Evolutionary conservation across 1,284 basidiomycete genomes (phyloP).

Genomic region (Mycosarcoma maydis): DNA sequence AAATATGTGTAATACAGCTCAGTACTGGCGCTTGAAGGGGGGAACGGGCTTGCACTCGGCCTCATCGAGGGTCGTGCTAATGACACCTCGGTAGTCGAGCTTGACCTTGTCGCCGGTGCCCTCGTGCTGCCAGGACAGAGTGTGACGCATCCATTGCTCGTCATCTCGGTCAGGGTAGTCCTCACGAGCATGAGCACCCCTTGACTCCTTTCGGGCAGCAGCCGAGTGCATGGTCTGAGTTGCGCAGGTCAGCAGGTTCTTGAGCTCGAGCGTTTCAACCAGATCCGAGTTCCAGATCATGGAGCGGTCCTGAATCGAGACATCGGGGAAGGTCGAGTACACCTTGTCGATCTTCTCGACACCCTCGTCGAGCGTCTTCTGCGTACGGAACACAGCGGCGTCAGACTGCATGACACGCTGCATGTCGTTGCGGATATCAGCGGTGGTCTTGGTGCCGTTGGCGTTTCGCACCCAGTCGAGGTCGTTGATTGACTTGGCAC

Average conservation of each 20-base stretch:
- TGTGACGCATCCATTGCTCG: constrained; percentile 69
- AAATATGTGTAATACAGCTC: background rate
- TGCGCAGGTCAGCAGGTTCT: constrained; percentile 93
- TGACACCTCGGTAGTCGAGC: constrained; percentile 88
- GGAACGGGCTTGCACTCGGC: constrained; percentile 81
- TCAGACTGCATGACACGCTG: constrained; percentile 95
- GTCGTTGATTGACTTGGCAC: constrained; percentile 84
- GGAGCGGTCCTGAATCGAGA: constrained; percentile 95
- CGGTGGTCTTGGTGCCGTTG: constrained; percentile 83
- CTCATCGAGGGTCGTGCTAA: constrained; percentile 87
- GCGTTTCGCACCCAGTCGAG: constrained; percentile 84
- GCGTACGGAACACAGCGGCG: constrained; percentile 76
- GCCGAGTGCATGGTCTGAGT: constrained; percentile 95
- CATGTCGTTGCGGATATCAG: constrained; percentile 91
- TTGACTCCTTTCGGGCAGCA: constrained; percentile 93
- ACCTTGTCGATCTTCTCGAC: constrained; percentile 85
- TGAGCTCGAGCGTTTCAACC: constrained; percentile 94
- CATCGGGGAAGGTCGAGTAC: constrained; percentile 85
- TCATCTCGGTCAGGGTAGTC: constrained; percentile 89
- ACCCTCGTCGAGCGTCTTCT: constrained; percentile 89
- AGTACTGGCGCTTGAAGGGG: constrained; percentile 63
- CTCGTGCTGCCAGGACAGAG: constrained; percentile 57
- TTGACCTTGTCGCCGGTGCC: constrained; percentile 77
- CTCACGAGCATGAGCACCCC: constrained; percentile 96
- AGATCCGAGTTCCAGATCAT: constrained; percentile 94